Evolutionary conservation across 139 green algal species (phyloP), one percentile per base, ranked within the genome.

Genomic region (Spirogloea muscicola): DNA sequence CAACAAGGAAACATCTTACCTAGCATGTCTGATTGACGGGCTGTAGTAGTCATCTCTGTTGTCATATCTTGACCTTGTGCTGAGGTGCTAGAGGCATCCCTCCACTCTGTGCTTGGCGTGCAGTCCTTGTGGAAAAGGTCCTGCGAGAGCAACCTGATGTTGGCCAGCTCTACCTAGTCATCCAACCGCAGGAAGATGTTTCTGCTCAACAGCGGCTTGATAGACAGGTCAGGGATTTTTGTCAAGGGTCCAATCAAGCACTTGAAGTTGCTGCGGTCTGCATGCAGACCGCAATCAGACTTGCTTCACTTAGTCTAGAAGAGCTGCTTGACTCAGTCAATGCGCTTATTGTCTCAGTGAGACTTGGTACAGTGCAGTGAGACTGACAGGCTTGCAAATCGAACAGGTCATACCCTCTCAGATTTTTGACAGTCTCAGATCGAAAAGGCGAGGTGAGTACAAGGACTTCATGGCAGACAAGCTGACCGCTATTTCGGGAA

Each of bases 81-180:
- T 10, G 10, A 61, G 10, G 13, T 6, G 10, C 16, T 6, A 21
- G 10, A 10, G 13, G 6, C 6, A 10, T 34, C 10, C 51, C 6
- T 9, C 51, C 10, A 10, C 10, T 25, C 9, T 61, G 51, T 61
- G 9, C 10, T 27, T 27, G 10, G 6, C n/a, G n/a, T 49, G 37
- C 69, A 79, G 72, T 65, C 0, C 48, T 80, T 10, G 46, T 80
- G 16, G 72, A 80, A 57, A 80, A 80, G 57, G 65, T 80, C 16
- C 57, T 80, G 44, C 21, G 61, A 5, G 72, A 80, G 72, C 61
- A 75, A 62, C 72, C 72, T 2, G 61, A 80, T 9, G 72, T 80
- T 36, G 72, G 72, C 29, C 70, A 78, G 42, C 27, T 78, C 33
- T 71, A 78, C 27, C 70, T 78, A 16, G 36, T 78, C 25, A 76